Evolutionary conservation across 306 rosid species (phyloP).

Genomic region (Vigna angularis): DNA sequence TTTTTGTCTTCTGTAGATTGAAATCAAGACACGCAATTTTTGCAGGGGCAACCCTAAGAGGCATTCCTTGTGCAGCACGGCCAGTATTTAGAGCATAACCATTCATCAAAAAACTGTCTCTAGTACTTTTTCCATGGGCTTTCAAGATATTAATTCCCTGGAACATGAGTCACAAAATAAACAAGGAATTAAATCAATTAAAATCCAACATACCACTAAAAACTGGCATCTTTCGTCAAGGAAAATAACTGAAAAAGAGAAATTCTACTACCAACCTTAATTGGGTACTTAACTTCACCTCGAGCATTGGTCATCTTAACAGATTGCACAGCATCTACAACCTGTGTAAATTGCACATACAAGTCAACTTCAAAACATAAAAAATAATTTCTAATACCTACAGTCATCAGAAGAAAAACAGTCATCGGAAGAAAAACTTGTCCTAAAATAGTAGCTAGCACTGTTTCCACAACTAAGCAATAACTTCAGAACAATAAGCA

Average conservation of each 20-base stretch:
- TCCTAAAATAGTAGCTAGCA: conserved; percentile 21
- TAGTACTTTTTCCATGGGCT: conserved; percentile 97
- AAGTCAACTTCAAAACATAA: conserved; percentile 28
- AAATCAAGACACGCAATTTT: conserved; percentile 95
- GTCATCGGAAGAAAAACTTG: not conserved
- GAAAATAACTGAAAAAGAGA: conserved; percentile 14
- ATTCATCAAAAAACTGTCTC: conserved; percentile 89
- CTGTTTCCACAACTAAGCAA: not conserved
- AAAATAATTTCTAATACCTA: not conserved
- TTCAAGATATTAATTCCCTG: conserved; percentile 95
- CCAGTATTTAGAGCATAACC: conserved; percentile 95
- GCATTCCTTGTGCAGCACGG: conserved; percentile 99
- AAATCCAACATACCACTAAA: conserved; percentile 39
- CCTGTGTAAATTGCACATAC: conserved; percentile 57
- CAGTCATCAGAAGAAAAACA: not conserved
- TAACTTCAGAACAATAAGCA: conserved; percentile 18
- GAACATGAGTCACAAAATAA: conserved; percentile 6
- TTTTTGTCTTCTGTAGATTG: conserved; percentile 98
- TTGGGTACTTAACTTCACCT: conserved; percentile 93
- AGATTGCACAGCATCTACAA: conserved; percentile 90
- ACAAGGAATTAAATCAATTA: not conserved
- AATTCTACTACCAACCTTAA: conserved; percentile 71
- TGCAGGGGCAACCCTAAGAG: conserved; percentile 90
- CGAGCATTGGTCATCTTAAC: conserved; percentile 94
- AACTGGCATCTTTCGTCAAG: conserved; percentile 22